Base-by-base conservation (phyloP, 2,329 filamentous ascomycete genomes). In the Sporothrix sp. region DNA sequence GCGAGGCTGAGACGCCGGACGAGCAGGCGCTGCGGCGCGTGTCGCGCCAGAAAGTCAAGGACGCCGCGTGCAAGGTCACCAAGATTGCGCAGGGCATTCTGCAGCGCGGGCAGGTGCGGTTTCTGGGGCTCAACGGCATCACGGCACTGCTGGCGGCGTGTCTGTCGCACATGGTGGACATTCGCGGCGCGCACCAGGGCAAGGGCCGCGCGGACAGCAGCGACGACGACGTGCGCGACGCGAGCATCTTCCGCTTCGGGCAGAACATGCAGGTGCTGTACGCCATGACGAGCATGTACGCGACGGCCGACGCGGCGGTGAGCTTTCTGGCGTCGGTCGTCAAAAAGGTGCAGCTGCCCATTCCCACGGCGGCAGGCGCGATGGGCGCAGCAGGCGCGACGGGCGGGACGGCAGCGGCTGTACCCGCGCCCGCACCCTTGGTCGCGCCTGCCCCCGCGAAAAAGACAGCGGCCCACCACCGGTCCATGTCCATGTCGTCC, bases 121-220 rank as follows among this genome's bases (percentile, higher is more conserved):
- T 42, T 8, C 30, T 53, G 2, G 43, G 40, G 11, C 30, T 45
- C 4, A 53, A 44, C 43, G 39, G 48, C 3, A 46, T 53, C 7
- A 39, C 52, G 5, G 52, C 52, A 1, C 35, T 53, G 6, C 25
- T 53, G 20, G 39, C 48, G 3, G 43, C 52, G 1, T 37, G 36
- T 18, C 30, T 51, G n/a, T 33, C 39, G 16, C 52, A 53, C 35
- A 47, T 53, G 48, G 18, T 51, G 2, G 47, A 53, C 27, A 44
- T 48, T 27, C 48, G 48, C 18, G 28, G 42, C n/a, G 39, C 39
- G 8, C 27, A 10, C 10, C 25, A 6, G 6, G 25, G 25, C 39
- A n/a, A n/a, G 7, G 39, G 39, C 23, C 14, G 7, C 23, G 2
- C n/a, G 13, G 38, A 40, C 4, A 28, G 21, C 25, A 32, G n/a